Percentiles rank a stretch among this genome's conserved stretches.
Conservation (phyloP, 2,329 filamentous ascomycete species). For the Ceratocystis harringtonii region DNA sequence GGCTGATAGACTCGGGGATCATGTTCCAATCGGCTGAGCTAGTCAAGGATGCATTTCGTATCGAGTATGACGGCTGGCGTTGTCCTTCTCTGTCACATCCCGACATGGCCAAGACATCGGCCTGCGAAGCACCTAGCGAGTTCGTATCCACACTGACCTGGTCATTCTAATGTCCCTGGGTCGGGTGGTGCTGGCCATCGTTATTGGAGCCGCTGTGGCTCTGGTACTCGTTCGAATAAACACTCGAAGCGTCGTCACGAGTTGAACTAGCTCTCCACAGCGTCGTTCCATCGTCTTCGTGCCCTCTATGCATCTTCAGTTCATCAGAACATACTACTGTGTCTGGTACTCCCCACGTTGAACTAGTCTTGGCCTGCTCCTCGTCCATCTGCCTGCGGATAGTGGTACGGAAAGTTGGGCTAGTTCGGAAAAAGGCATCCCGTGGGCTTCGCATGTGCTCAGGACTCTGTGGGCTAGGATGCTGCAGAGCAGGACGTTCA, state of each 20-base stretch:
- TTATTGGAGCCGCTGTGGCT: not conserved
- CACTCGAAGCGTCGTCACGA: conserved; percentile 7
- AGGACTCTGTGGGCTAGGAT: conserved; percentile 15
- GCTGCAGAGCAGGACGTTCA: conserved; percentile 12
- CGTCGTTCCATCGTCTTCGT: not conserved
- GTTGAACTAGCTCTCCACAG: conserved; percentile 9
- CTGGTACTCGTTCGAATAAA: conserved; percentile 11
- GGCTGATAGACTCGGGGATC: conserved; percentile 13
- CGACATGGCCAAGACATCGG: not conserved
- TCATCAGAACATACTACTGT: not conserved
- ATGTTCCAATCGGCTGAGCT: conserved; percentile 17
- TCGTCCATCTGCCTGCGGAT: conserved; percentile 14
- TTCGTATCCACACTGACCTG: not conserved
- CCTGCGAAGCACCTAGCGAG: not conserved
- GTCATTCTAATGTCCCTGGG: conserved; percentile 7
- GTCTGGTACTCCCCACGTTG: not conserved
- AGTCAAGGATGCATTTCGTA: conserved; percentile 5
- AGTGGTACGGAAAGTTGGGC: conserved; percentile 13
- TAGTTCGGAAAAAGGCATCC: conserved; percentile 15
- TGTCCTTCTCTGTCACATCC: not conserved
- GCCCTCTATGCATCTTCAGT: not conserved
- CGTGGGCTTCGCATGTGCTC: conserved; percentile 7
- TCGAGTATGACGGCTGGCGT: not conserved
- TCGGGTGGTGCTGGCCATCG: conserved; percentile 2
- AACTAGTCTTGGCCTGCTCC: conserved; percentile 1